phyloP scores from a whole-genome alignment of 2,329 filamentous ascomycete species.

The Endocalyx cinctus region DNA sequence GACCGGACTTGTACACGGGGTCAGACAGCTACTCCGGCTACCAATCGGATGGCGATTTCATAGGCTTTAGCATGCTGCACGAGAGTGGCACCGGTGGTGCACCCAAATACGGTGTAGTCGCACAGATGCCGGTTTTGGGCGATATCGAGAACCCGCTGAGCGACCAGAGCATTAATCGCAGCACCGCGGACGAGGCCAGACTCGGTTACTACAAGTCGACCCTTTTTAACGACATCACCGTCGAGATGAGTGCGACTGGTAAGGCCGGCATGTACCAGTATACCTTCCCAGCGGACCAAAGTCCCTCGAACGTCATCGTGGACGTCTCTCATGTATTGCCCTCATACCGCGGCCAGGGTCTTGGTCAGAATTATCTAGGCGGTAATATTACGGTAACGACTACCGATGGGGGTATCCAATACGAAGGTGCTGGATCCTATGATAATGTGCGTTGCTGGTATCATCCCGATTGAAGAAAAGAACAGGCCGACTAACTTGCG shows the following conservation, averaged over 20 bases:
- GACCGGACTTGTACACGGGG: slow-evolving; percentile 44
- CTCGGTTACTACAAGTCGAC: slow-evolving; percentile 59
- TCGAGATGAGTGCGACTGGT: slow-evolving; percentile 52
- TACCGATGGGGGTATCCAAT: slow-evolving; percentile 40
- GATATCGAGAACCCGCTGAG: slow-evolving; percentile 48
- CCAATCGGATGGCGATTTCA: slow-evolving; percentile 45
- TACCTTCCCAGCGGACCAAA: slow-evolving; percentile 42
- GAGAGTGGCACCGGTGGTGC: slow-evolving; percentile 65
- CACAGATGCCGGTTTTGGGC: slow-evolving; percentile 53
- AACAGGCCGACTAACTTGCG: slow-evolving; percentile 7
- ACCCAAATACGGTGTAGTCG: slow-evolving; percentile 64
- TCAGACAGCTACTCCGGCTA: slow-evolving; percentile 51
- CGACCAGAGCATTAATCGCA: slow-evolving; percentile 52
- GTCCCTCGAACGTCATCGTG: slow-evolving; percentile 47
- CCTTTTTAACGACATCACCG: slow-evolving; percentile 49
- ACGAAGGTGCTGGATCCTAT: slow-evolving; percentile 58
- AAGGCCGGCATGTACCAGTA: slow-evolving; percentile 60
- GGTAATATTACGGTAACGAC: slow-evolving; percentile 50
- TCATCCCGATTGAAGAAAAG: too few species aligned
- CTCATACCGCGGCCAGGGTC: slow-evolving; percentile 54
- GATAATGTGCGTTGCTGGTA: slow-evolving; percentile 49
- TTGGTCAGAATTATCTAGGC: slow-evolving; percentile 59
- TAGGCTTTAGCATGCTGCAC: slow-evolving; percentile 60
- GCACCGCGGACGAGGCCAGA: slow-evolving; percentile 43
- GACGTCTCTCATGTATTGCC: slow-evolving; percentile 64